phyloP scores from a whole-genome alignment of 1,139 yeast genomes.

The Taphrina betulina region DNA sequence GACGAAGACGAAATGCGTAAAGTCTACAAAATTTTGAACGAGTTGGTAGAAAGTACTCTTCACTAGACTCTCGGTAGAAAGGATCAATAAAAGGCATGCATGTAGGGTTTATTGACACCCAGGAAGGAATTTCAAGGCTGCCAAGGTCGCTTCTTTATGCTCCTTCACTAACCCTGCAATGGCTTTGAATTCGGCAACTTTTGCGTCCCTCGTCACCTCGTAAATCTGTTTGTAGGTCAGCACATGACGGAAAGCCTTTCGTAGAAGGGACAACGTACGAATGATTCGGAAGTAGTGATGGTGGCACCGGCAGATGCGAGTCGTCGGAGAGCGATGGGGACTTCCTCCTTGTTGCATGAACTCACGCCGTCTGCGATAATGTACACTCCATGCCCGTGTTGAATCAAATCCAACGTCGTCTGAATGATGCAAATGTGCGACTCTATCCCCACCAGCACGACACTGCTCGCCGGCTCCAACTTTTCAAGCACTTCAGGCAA shows the following conservation, averaged over 20 bases:
- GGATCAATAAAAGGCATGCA: not conserved
- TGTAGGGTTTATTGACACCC: slow-evolving; percentile 3
- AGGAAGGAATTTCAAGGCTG: slow-evolving; percentile 37
- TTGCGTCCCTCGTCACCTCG: slow-evolving; percentile 47
- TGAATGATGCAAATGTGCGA: slow-evolving; percentile 42
- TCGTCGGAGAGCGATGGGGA: slow-evolving; percentile 41
- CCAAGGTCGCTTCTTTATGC: slow-evolving; percentile 36
- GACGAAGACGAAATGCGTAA: not conserved
- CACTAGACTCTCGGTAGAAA: too few species aligned
- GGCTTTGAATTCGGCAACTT: slow-evolving; percentile 37
- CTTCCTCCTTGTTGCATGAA: slow-evolving; percentile 40
- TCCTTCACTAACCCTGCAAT: slow-evolving; percentile 39
- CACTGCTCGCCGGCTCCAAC: slow-evolving; percentile 38
- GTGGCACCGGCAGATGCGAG: slow-evolving; percentile 41
- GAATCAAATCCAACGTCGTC: slow-evolving; percentile 40
- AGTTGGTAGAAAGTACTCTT: not conserved
- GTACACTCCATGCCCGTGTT: slow-evolving; percentile 41
- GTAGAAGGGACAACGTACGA: slow-evolving; percentile 13
- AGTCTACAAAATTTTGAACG: slow-evolving; percentile 4
- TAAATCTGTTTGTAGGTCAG: too few species aligned
- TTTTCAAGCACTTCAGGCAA: slow-evolving; percentile 39
- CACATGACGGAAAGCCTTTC: too few species aligned
- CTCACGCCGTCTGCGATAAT: slow-evolving; percentile 41
- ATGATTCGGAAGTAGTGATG: slow-evolving; percentile 42
- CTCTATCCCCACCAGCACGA: slow-evolving; percentile 42